phyloP scores from a whole-genome alignment of 495 filamentous ascomycete genomes.

The Durotheca rogersii region DNA sequence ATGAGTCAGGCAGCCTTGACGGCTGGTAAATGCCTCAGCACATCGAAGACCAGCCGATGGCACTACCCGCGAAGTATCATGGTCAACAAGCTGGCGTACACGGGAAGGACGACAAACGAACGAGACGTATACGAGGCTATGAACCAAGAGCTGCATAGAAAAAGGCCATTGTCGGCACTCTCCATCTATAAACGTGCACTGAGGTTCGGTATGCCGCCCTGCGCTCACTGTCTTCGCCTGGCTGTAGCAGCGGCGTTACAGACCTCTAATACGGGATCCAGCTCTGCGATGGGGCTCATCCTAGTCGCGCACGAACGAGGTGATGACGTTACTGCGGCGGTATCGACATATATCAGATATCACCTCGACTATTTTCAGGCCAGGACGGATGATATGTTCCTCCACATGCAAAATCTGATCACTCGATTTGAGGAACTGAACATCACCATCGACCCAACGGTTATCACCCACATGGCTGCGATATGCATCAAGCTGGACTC shows the following conservation, averaged over 20 bases:
- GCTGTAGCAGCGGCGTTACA: conserved; percentile 44
- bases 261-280: conserved; percentile 9
- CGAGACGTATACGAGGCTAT: conserved; percentile 40
- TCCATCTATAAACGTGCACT: conserved; percentile 40
- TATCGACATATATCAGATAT: conserved; percentile 34
- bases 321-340: conserved; percentile 34
- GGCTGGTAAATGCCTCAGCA: conserved; percentile 17
- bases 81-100: conserved; percentile 19
- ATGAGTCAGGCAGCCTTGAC: conserved; percentile 39
- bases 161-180: conserved; percentile 28
- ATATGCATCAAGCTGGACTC: conserved; percentile 34
- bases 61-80: conserved; percentile 17
- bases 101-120: conserved; percentile 25
- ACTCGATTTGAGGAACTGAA: conserved; percentile 31
- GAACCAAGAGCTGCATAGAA: conserved; percentile 34
- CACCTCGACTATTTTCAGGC: conserved; percentile 27
- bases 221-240: conserved; percentile 35
- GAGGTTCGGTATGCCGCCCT: conserved; percentile 35
- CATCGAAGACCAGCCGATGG: not conserved
- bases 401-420: conserved; percentile 32
- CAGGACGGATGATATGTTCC: conserved; percentile 6
- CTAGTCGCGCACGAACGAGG: conserved; percentile 34
- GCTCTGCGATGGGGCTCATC: conserved; percentile 37
- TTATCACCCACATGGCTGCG: conserved; percentile 44
- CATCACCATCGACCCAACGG: conserved; percentile 29